Percentiles rank a stretch among this genome's conserved stretches.
These are phyloP conservation scores for Jamesozyma gamospora DNA, from an alignment of 805 yeast species.

Conservation along the genomic window DNA sequence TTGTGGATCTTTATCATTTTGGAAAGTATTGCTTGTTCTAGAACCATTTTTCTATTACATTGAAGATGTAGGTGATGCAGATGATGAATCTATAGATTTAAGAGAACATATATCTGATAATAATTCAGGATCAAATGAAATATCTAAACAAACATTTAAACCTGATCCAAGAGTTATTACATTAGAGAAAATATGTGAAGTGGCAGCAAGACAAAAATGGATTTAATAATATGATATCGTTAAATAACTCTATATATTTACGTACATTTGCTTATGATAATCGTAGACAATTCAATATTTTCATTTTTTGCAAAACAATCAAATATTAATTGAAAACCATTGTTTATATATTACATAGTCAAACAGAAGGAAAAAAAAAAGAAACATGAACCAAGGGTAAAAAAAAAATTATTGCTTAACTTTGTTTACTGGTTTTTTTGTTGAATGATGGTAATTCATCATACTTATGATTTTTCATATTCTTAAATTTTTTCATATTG, in stretches of 20 bases:
- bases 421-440: conserved; percentile 20
- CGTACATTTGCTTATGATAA: too few relatives aligned
- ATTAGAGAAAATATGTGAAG: conserved; percentile 29
- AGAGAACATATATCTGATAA: conserved; percentile 4
- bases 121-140: not conserved
- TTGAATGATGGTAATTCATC: conserved; percentile 34
- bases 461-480: conserved; percentile 31
- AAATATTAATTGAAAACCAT: too few relatives aligned
- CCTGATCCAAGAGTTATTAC: conserved; percentile 30
- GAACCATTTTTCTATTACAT: conserved; percentile 31
- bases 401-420: too few relatives aligned
- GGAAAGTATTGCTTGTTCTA: conserved; percentile 29
- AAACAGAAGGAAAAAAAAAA: too few relatives aligned
- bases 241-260: too few relatives aligned
- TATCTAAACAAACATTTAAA: conserved; percentile 11
- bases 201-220: conserved; percentile 31
- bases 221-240: conserved; percentile 6
- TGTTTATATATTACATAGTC: not conserved
- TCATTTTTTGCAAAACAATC: too few relatives aligned
- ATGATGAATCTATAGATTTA: conserved; percentile 8
- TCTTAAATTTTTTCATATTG: conserved; percentile 23
- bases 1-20: conserved; percentile 22
- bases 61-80: conserved; percentile 26
- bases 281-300: too few relatives aligned
- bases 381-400: not conserved